phyloP scores from a whole-genome alignment of 129 eudicot species.

The Ambrosia artemisiifolia region DNA sequence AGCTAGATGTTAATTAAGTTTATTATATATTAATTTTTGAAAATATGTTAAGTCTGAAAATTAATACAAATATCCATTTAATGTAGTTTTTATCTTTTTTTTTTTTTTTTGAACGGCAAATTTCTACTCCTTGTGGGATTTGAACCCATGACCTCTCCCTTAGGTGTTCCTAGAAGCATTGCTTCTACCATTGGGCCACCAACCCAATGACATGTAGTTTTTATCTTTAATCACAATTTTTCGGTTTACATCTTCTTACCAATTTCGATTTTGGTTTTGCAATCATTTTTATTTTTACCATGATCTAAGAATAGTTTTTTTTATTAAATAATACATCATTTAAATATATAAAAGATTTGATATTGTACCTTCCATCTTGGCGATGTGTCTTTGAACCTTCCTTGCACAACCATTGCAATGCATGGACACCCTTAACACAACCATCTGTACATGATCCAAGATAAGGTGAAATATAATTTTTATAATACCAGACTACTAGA shows the following conservation, averaged over 20 bases:
- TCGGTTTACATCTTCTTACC: neutral
- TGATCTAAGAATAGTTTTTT: neutral
- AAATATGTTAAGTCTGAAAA: neutral
- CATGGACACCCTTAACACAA: slow-evolving; percentile 92
- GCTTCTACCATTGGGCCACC: too few relatives aligned
- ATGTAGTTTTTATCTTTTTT: too few relatives aligned
- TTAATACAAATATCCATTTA: neutral
- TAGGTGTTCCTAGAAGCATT: too few relatives aligned
- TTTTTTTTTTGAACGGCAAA: too few relatives aligned
- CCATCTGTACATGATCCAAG: slow-evolving; percentile 50
- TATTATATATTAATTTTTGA: too few relatives aligned
- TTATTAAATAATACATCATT: neutral
- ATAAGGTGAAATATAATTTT: neutral
- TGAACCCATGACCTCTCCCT: too few relatives aligned
- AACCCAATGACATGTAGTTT: too few relatives aligned
- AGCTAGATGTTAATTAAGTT: neutral
- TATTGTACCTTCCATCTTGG: slow-evolving; percentile 85
- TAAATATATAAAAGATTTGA: neutral
- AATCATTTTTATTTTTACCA: neutral
- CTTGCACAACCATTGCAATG: slow-evolving; percentile 99
- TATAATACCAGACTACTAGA: neutral
- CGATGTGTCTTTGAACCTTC: slow-evolving; percentile 79
- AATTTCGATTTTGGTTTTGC: neutral
- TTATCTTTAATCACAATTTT: neutral
- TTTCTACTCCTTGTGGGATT: too few relatives aligned